Percentiles rank a stretch among this genome's conserved stretches.
These are phyloP conservation scores for Dendryphion nanum DNA, from an alignment of 2,329 filamentous ascomycete species.

Conservation along the genomic window DNA sequence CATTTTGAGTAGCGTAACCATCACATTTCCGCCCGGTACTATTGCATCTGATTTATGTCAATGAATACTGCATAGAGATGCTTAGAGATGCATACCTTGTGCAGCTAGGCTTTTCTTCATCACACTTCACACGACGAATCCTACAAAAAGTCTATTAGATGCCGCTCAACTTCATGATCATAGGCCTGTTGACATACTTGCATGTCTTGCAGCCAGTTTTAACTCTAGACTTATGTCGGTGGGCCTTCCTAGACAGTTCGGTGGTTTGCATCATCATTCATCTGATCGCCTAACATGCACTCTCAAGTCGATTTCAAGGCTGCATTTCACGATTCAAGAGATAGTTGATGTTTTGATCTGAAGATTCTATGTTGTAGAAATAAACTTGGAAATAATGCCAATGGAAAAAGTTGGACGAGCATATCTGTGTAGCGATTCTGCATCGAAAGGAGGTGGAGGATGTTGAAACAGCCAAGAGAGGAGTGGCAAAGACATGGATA, in stretches of 20 bases:
- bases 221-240: conserved; percentile 16
- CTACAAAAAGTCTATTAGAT: conserved; percentile 8
- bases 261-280: too few species aligned
- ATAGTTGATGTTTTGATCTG: too few species aligned
- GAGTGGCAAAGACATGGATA: too few species aligned
- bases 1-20: conserved; percentile 17
- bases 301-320: too few species aligned
- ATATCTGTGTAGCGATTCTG: too few species aligned
- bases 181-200: conserved; percentile 15
- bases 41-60: conserved; percentile 20
- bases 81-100: conserved; percentile 12
- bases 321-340: too few species aligned
- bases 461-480: too few species aligned
- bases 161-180: not conserved
- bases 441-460: too few species aligned
- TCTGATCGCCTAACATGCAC: too few species aligned
- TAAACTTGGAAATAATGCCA: too few species aligned
- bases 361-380: too few species aligned
- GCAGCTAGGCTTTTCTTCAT: conserved; percentile 19
- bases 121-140: conserved; percentile 20
- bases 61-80: not conserved
- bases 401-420: too few species aligned
- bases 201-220: conserved; percentile 24
- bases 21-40: conserved; percentile 30
- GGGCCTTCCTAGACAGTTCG: conserved; percentile 5